These are phyloP conservation scores for Flueggea neowawraea DNA, from an alignment of 441 rosid genomes.

Conservation along the genomic window DNA sequence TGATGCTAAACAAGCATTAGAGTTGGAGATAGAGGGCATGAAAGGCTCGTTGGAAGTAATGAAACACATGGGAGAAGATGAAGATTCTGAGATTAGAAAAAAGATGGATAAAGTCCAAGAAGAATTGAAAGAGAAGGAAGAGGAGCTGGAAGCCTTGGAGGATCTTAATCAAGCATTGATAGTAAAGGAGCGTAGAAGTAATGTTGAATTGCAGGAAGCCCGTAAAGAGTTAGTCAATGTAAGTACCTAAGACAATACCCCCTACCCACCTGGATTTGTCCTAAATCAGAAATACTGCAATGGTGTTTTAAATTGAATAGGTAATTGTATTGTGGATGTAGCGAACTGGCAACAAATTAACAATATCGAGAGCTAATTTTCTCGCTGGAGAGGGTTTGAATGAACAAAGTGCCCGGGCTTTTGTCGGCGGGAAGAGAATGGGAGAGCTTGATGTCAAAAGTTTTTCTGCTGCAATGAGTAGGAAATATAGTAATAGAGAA, in stretches of 20 bases:
- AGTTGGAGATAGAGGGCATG: constrained; percentile 66
- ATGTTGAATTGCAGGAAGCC: constrained; percentile 63
- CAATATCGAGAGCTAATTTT: constrained; percentile 1
- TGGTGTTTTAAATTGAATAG: too few relatives aligned
- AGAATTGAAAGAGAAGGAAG: constrained; percentile 49
- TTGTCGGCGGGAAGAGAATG: constrained; percentile 47
- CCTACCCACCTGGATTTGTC: too few relatives aligned
- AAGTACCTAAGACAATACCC: constrained; percentile 2
- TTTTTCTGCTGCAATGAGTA: constrained; percentile 30
- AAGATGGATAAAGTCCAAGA: constrained; percentile 32
- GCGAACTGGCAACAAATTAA: neutral
- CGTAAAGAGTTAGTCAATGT: constrained; percentile 57
- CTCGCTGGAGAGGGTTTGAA: constrained; percentile 30
- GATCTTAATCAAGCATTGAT: constrained; percentile 32
- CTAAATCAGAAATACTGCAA: too few relatives aligned
- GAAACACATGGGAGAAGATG: constrained; percentile 60
- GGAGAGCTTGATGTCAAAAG: constrained; percentile 47
- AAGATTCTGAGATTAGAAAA: constrained; percentile 27
- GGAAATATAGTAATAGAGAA: constrained; percentile 20
- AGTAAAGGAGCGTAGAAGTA: constrained; percentile 38
- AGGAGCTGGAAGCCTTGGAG: constrained; percentile 25
- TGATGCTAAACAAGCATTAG: constrained; percentile 60
- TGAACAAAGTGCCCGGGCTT: constrained; percentile 10
- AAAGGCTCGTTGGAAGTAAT: constrained; percentile 52
- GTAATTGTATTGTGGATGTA: neutral